Percentiles rank a stretch among this genome's conserved stretches.
These are phyloP conservation scores for Lupinus albus DNA, from an alignment of 306 rosid genomes.

Conservation along the genomic window DNA sequence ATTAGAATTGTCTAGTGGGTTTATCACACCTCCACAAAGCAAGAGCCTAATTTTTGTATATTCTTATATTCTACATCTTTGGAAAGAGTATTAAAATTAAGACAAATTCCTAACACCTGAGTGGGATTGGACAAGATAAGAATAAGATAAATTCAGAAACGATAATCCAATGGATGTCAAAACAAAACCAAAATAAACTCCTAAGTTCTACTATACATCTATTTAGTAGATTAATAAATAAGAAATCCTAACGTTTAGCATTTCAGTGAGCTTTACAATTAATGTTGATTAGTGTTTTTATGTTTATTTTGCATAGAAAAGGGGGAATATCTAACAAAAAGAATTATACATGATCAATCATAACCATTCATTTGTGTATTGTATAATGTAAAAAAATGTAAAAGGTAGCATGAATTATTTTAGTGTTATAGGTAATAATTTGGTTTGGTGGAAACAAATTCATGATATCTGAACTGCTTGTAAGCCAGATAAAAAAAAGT, in stretches of 20 bases:
- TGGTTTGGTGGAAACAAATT: background rate
- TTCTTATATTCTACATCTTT: constrained; percentile 6
- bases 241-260: background rate
- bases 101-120: constrained; percentile 13
- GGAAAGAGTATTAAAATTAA: background rate
- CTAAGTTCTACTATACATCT: background rate
- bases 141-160: background rate
- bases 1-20: constrained; percentile 4
- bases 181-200: background rate
- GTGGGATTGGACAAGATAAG: background rate
- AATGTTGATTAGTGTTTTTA: background rate
- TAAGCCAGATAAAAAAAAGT: constrained; percentile 1
- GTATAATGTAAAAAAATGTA: background rate
- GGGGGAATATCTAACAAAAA: background rate
- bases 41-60: constrained; percentile 9
- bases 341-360: background rate
- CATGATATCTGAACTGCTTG: background rate
- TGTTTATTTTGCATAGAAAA: background rate
- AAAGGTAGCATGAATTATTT: background rate
- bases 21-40: constrained; percentile 1
- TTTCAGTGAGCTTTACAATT: too few relatives aligned
- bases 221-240: background rate
- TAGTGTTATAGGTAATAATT: background rate
- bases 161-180: too few relatives aligned
- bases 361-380: background rate